phyloP scores from a whole-genome alignment of 139 green algal species.

The Chlorella sp. region DNA sequence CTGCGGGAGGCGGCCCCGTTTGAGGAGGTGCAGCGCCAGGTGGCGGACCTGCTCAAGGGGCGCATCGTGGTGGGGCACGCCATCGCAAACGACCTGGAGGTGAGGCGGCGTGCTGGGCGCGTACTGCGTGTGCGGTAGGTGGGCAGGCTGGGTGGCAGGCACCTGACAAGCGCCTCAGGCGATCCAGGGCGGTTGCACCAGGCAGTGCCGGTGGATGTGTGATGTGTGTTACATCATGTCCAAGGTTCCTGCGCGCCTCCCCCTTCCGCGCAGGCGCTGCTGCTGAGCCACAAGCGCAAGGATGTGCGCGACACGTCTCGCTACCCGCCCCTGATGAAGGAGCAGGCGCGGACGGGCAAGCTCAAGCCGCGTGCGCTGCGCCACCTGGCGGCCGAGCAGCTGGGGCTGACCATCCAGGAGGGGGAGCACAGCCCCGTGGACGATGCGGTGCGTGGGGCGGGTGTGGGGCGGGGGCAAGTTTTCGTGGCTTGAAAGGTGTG shows the following conservation, averaged over 20 bases:
- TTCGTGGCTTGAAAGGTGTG: no score
- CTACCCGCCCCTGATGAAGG: conserved; percentile 79
- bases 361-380: conserved; percentile 40
- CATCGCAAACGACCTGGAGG: conserved; percentile 87
- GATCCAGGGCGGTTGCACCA: no score
- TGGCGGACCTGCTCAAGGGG: conserved; percentile 68
- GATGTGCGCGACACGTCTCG: conserved; percentile 73
- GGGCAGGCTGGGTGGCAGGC: no score
- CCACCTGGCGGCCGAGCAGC: conserved; percentile 65
- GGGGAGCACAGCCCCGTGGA: conserved; percentile 61
- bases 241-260: no score
- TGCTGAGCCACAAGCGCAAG: conserved; percentile 79
- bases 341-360: conserved; percentile 43
- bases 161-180: no score
- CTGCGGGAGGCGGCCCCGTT: conserved; percentile 59
- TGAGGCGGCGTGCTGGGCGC: conserved; percentile 1
- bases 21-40: conserved; percentile 59
- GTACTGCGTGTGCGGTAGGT: no score
- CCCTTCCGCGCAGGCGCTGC: conserved; percentile 59
- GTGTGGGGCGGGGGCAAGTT: no score
- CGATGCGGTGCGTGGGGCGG: background rate
- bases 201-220: no score
- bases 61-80: conserved; percentile 88
- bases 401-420: conserved; percentile 75
- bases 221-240: no score